Base-by-base conservation (phyloP, 2,329 filamentous ascomycete species). In the Xylaria sp. region DNA sequence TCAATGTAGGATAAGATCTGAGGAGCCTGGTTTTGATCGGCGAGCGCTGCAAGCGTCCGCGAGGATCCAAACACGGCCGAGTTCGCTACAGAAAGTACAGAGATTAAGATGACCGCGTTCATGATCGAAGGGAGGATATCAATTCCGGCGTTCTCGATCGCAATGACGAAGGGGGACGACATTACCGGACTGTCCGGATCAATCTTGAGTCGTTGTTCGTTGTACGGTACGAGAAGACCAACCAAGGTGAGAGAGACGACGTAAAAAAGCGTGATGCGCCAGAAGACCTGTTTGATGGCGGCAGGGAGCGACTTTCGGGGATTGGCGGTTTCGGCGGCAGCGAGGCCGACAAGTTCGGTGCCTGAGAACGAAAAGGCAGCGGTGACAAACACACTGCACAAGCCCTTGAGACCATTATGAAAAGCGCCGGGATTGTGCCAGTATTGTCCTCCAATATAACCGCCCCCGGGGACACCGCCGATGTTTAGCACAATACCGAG, bases 71-170 rank as follows among this genome's bases (percentile, higher is more conserved):
- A 97, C 61, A 97, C 88, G 62, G 92, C 87, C 5, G 91, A 93
- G 75, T 96, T 97, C 59, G 92, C 92, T 61, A 97, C 92, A 0
- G 91, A 95, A 19, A 97, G 78, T 19, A 96, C 92, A 18, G 92
- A 89, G 63, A 96, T 85, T 70, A 97, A 85, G 72, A 97, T 96
- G 62, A 97, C 91, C n/a, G 85, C 86, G 74, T 97, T 97, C 89
- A 97, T 95, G 57, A 97, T 83, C 0, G 89, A 92, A 1, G 91
- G 91, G 2, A 97, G 82, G 1, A 88, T 87, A 48, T 83, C 76
- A 68, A 97, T 95, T 7, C 90, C 88, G 1, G 92, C 91, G 63
- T 92, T 88, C 66, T 71, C 80, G 67, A 96, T 96, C 63, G 92
- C 91, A 68, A 97, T 95, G 68, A 97, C 92, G 72, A 97, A 97